Percentiles rank a stretch among this genome's conserved stretches.
Conservation (phyloP, 352 stramenopile species). For the Pythium sp. region DNA sequence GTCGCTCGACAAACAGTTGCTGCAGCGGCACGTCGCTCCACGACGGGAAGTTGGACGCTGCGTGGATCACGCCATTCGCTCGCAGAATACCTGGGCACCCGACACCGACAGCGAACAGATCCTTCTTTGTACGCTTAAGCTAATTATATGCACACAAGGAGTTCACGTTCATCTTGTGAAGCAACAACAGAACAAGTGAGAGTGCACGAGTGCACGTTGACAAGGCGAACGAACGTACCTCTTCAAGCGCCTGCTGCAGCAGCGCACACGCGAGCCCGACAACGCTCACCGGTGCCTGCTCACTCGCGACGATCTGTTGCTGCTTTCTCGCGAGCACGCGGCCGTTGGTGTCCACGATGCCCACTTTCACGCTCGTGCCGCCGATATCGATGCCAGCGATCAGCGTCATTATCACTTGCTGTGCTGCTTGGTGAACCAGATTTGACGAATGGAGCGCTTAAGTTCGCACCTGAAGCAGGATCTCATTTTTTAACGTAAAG, state of each 20-base stretch:
- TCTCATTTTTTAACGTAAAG: neutral
- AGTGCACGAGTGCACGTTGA: no score
- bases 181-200: no score
- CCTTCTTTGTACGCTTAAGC: slow-evolving; percentile 15
- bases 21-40: slow-evolving; percentile 66
- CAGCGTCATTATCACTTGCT: slow-evolving; percentile 19
- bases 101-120: slow-evolving; percentile 52
- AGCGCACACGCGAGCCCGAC: slow-evolving; percentile 44
- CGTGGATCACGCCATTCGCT: slow-evolving; percentile 49
- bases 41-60: slow-evolving; percentile 64
- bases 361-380: slow-evolving; percentile 71
- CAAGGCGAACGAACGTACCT: slow-evolving; percentile 21
- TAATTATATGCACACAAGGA: slow-evolving; percentile 5
- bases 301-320: slow-evolving; percentile 33
- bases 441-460: neutral
- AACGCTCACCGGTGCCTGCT: slow-evolving; percentile 44
- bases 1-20: slow-evolving; percentile 38
- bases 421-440: neutral
- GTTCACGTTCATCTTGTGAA: neutral
- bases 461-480: slow-evolving; percentile 1
- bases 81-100: slow-evolving; percentile 61
- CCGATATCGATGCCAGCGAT: slow-evolving; percentile 74
- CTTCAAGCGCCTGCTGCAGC: slow-evolving; percentile 39
- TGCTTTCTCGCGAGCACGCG: slow-evolving; percentile 48
- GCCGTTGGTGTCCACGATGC: slow-evolving; percentile 50